Evolutionary conservation across 352 stramenopile genomes (phyloP).

Genomic region (Phytophthora aleatoria): DNA sequence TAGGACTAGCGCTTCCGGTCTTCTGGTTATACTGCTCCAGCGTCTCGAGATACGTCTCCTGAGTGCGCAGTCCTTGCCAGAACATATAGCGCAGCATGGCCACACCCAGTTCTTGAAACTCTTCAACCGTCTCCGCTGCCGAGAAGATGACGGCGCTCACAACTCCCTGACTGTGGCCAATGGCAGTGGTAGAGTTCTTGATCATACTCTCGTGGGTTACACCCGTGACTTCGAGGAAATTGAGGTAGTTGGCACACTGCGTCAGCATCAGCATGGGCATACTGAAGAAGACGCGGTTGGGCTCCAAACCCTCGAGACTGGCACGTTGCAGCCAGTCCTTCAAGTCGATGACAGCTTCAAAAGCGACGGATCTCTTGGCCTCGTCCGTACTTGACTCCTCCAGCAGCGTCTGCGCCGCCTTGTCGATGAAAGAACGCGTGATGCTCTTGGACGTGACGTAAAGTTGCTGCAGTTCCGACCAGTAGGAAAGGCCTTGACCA

Average conservation of each 20-base stretch:
- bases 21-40: conserved; percentile 35
- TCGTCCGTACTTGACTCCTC: conserved; percentile 52
- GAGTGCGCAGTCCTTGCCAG: conserved; percentile 76
- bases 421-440: conserved; percentile 50
- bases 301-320: conserved; percentile 6
- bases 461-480: conserved; percentile 59
- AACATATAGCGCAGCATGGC: conserved; percentile 79
- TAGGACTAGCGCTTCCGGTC: conserved; percentile 52
- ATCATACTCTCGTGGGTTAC: conserved; percentile 68
- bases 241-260: conserved; percentile 79
- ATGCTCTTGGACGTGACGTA: conserved; percentile 43
- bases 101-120: conserved; percentile 57
- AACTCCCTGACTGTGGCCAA: conserved; percentile 85
- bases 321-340: conserved; percentile 55
- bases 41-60: conserved; percentile 56
- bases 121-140: conserved; percentile 47
- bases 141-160: conserved; percentile 75
- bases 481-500: conserved; percentile 74
- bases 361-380: conserved; percentile 50
- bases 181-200: conserved; percentile 39
- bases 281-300: conserved; percentile 65
- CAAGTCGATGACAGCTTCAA: conserved; percentile 53
- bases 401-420: conserved; percentile 47
- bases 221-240: conserved; percentile 56
- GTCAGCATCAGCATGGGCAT: conserved; percentile 82